phyloP scores from a whole-genome alignment of 176 grass and related monocot species.

The Olyra latifolia region DNA sequence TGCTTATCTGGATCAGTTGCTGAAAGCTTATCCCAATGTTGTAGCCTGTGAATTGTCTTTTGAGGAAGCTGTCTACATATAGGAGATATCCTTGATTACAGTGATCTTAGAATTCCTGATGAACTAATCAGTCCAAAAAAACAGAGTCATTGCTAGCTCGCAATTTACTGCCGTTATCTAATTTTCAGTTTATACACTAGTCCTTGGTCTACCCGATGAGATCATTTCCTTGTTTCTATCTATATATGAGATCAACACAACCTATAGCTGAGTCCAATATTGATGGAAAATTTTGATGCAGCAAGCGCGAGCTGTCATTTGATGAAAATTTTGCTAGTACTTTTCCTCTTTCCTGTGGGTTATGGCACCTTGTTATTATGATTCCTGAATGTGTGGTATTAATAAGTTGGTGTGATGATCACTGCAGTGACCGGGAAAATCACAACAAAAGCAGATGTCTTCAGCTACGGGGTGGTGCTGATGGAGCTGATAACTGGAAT shows the following conservation, averaged over 20 bases:
- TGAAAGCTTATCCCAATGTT: neutral
- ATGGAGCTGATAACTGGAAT: conserved; percentile 93
- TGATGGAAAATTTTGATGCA: neutral
- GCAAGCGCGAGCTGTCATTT: neutral
- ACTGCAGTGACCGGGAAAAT: conserved; percentile 88
- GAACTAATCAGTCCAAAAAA: neutral
- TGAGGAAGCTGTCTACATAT: neutral
- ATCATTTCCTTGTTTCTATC: conserved; percentile 14
- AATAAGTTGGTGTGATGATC: conserved; percentile 21
- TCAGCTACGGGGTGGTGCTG: conserved; percentile 95
- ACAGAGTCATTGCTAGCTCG: neutral
- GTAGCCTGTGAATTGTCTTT: neutral
- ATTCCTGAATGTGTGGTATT: neutral
- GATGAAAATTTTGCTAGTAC: neutral
- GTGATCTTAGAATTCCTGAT: neutral
- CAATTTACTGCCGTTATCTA: neutral
- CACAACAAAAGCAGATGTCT: conserved; percentile 91
- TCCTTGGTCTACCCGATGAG: neutral
- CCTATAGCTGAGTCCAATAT: neutral
- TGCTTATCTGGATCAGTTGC: neutral
- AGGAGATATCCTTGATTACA: neutral
- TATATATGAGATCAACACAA: neutral
- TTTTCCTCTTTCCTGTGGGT: neutral
- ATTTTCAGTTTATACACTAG: neutral
- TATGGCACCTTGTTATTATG: neutral